These are phyloP conservation scores for Nicotiana benthamiana DNA, from an alignment of 257 asterid genomes.

Conservation along the genomic window DNA sequence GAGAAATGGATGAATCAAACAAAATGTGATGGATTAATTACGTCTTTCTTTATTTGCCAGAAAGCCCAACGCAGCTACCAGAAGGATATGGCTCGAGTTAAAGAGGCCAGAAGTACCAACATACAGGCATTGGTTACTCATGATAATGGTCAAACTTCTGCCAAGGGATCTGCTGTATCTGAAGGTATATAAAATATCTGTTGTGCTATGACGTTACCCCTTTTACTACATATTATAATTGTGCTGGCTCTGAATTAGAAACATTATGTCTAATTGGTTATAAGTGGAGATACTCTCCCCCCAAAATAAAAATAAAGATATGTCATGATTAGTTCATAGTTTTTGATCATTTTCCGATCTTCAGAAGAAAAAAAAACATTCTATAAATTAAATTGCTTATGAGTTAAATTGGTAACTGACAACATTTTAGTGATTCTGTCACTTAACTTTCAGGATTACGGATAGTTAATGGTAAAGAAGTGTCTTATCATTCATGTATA, in stretches of 20 bases:
- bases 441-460: not conserved
- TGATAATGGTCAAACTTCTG: slow-evolving; percentile 32
- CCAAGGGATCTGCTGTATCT: slow-evolving; percentile 42
- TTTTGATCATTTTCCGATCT: not conserved
- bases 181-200: slow-evolving; percentile 44
- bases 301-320: not conserved
- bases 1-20: not conserved
- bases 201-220: not conserved
- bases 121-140: slow-evolving; percentile 40
- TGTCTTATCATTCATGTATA: not conserved
- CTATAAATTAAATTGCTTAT: not conserved
- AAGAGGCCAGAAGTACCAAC: slow-evolving; percentile 64
- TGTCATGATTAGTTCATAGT: not conserved
- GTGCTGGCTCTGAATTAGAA: not conserved
- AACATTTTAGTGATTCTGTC: not conserved
- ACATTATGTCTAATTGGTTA: not conserved
- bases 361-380: not conserved
- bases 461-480: not conserved
- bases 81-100: slow-evolving; percentile 68
- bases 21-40: not conserved
- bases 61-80: slow-evolving; percentile 92
- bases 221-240: not conserved
- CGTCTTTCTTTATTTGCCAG: slow-evolving; percentile 28
- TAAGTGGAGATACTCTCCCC: not conserved
- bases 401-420: not conserved